Evolutionary conservation across 2,329 filamentous ascomycete genomes (phyloP), one percentile per base, ranked within the genome.

Genomic region (Exophiala alcalophila): DNA sequence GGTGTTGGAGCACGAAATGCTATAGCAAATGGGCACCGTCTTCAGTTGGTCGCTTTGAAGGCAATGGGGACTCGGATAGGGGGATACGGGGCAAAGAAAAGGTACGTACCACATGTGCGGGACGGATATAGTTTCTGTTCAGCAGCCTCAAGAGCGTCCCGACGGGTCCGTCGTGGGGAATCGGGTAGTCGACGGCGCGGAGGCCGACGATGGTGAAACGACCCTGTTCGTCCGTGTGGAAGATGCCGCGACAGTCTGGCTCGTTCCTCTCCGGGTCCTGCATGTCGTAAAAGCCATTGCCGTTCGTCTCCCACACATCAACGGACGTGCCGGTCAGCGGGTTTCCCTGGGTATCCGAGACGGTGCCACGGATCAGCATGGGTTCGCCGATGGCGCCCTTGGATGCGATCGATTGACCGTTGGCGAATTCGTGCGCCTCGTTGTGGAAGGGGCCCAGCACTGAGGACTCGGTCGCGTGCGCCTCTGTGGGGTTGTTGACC

Each of bases 61-160:
- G n/a, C n/a, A n/a, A n/a, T n/a, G n/a, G n/a, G n/a, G n/a, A n/a
- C n/a, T n/a, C n/a, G n/a, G n/a, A n/a, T n/a, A n/a, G n/a, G n/a
- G n/a, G n/a, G n/a, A n/a, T n/a, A n/a, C n/a, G n/a, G 14, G 14
- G 27, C 5, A 4, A 6, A 14, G 6, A 10, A 8, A 8, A n/a
- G 14, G 10, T 15, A 26, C 41, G 9, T 44, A 44, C 41, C 41
- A 80, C 79, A 59, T 80, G 77, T 5, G 76, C 77, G 14, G 77
- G 77, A 33, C 77, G 69, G 72, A 76, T 75, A 15, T 76, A 74
- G 49, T 77, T 76, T 45, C 77, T 69, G 61, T 78, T 76, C 57
- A 80, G 68, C 2, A 72, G 56, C 25, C 65, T 65, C 52, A 80
- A 68, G 14, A 80, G 65, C n/a, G 69, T 67, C 55, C 70, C 74